phyloP scores from a whole-genome alignment of 345 rosid genomes.

The Microthlaspi erraticum region DNA sequence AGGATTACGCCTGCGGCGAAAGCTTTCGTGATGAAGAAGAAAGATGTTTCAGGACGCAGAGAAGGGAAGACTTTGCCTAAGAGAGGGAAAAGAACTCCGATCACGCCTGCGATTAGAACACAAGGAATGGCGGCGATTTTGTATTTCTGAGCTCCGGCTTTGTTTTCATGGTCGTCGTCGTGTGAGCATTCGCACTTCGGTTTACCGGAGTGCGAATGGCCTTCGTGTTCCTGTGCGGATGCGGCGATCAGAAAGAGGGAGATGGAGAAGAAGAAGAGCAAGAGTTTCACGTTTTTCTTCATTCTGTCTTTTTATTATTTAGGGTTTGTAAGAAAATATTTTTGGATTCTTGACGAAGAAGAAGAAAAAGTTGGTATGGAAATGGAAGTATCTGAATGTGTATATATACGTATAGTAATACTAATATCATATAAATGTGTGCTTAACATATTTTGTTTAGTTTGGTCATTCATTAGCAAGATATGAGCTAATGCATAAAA shows the following conservation, averaged over 20 bases:
- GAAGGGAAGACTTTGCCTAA: constrained; percentile 43
- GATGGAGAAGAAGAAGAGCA: constrained; percentile 29
- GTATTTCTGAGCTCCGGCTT: constrained; percentile 40
- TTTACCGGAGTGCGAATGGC: constrained; percentile 35
- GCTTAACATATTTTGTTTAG: background rate
- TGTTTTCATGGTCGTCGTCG: constrained; percentile 36
- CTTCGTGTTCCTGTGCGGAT: constrained; percentile 17
- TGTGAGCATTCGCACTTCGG: constrained; percentile 41
- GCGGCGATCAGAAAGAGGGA: constrained; percentile 23
- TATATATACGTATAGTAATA: constrained; percentile 13
- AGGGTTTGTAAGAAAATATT: background rate
- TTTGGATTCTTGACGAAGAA: constrained; percentile 17
- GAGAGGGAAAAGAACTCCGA: constrained; percentile 44
- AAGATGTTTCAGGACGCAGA: constrained; percentile 44
- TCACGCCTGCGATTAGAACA: constrained; percentile 25
- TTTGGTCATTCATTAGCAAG: background rate
- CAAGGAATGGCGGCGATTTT: constrained; percentile 42
- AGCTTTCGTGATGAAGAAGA: constrained; percentile 54
- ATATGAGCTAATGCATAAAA: too few relatives aligned
- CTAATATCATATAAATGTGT: background rate
- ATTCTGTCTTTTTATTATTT: background rate
- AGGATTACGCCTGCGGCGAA: constrained; percentile 62
- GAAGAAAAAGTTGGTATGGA: background rate
- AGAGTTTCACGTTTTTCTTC: constrained; percentile 29
- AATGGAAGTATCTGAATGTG: constrained; percentile 24